Evolutionary conservation across 2,329 filamentous ascomycete species (phyloP), one percentile per base, ranked within the genome.

Genomic region (Dothidotthia symphoricarpi): DNA sequence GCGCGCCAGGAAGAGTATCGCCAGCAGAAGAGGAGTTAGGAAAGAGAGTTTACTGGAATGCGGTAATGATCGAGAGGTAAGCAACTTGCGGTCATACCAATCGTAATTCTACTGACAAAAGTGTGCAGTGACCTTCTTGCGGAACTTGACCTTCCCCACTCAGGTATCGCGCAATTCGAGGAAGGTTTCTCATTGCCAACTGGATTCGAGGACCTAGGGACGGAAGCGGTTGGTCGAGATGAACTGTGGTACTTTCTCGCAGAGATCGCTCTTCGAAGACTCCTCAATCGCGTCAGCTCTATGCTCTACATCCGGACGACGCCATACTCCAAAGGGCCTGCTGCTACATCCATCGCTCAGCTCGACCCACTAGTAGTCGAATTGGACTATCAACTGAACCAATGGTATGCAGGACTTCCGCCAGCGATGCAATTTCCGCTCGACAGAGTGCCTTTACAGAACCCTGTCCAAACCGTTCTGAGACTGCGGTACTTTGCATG

Each of bases 181-280:
- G 86, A 91, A 55, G 81, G 81, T 14, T 85, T 91, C 41, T 85
- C 85, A 8, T 72, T 93, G 1, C 87, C 87, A 1, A 83, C 85
- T 4, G 84, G 84, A 0, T 93, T 91, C 49, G 84, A 86, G 55
- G 75, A 76, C 39, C 69, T 78, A 43, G 81, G 82, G n/a, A 81
- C 83, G 38, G 79, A 83, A 47, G 72, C 77, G 6, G 78, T 81
- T 6, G 85, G 84, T 10, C 78, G 81, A 32, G 87, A 91, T 54
- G 86, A 91, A 42, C 72, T 91, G 11, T 91, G 87, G 86, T 93
- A 93, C 59, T 91, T 91, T 53, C 71, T 91, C 19, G 86, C 87
- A 25, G 86, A 91, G 57, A 90, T 93, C 46, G 86, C 86, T 4
- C 71, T 93, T 10, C 79, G 86, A 30, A 75, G 87, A 39, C 76